phyloP scores from a whole-genome alignment of 345 rosid genomes.

The Geranium rotundifolium region DNA sequence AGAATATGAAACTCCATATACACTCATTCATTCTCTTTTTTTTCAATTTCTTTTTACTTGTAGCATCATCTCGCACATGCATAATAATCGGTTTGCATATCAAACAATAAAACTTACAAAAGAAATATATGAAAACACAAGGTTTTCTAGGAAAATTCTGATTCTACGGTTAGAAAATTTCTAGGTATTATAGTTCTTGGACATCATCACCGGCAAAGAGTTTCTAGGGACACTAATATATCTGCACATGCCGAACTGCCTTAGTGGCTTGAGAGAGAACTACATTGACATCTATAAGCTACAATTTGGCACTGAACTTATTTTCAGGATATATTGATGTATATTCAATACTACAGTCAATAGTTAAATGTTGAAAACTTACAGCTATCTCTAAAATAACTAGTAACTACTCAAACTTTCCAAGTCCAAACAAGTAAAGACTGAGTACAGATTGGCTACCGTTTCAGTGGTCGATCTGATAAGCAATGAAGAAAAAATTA shows the following conservation, averaged over 20 bases:
- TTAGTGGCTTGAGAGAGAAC: background rate
- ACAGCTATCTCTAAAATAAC: background rate
- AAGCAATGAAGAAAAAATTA: background rate
- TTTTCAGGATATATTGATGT: too few relatives aligned
- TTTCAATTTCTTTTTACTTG: too few relatives aligned
- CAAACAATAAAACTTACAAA: too few relatives aligned
- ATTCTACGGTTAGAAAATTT: too few relatives aligned
- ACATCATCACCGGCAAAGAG: too few relatives aligned
- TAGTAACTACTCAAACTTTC: too few relatives aligned
- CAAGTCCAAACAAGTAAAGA: background rate
- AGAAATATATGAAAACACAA: background rate
- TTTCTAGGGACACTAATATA: background rate
- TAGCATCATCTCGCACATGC: background rate
- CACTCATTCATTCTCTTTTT: too few relatives aligned
- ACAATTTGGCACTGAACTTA: background rate
- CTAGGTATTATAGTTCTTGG: too few relatives aligned
- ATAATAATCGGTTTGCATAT: too few relatives aligned
- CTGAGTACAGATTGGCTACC: background rate
- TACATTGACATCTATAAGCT: background rate
- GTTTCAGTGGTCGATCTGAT: background rate
- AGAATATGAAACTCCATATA: too few relatives aligned
- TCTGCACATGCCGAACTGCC: background rate
- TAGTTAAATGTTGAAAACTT: background rate
- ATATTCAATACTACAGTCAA: background rate
- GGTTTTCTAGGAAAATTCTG: background rate